A percentile compares a stretch with the other conserved stretches of the same genome.
These are phyloP conservation scores for Xylariomycetidae sp. DNA, from an alignment of 2,329 filamentous ascomycete species.

Conservation along the genomic window DNA sequence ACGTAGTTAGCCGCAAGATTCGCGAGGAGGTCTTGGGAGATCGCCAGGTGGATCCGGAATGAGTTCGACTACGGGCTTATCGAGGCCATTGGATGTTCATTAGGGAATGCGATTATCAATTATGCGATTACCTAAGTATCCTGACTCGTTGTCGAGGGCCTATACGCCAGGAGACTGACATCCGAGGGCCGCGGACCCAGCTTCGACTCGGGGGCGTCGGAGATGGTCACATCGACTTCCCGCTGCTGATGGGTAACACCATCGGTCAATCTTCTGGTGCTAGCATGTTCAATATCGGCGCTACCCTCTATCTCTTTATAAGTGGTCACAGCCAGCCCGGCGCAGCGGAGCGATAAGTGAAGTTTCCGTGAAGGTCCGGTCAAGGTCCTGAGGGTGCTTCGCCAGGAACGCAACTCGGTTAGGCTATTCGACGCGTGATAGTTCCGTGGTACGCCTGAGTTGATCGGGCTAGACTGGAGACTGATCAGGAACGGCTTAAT, in stretches of 20 bases:
- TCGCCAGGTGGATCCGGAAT: not conserved
- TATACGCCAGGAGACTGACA: not conserved
- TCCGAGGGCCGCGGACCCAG: not conserved
- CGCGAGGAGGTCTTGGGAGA: not conserved
- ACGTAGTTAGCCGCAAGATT: not conserved
- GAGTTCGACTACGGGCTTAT: too few species aligned
- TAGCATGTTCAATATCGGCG: conserved; percentile 1
- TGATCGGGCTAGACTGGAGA: conserved; percentile 7
- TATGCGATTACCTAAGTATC: not conserved
- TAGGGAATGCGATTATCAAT: too few species aligned
- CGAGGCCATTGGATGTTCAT: too few species aligned
- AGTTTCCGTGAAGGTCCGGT: conserved; percentile 2
- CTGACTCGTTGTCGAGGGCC: not conserved
- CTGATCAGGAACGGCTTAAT: conserved; percentile 8
- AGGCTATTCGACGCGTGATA: conserved; percentile 4
- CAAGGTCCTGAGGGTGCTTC: conserved; percentile 2
- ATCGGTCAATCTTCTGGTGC: conserved; percentile 4
- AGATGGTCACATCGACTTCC: conserved; percentile 5
- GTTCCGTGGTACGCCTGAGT: conserved; percentile 7
- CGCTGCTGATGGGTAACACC: conserved; percentile 6
- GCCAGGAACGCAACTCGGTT: conserved; percentile 4
- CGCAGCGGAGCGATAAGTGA: conserved; percentile 3
- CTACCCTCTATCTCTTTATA: conserved; percentile 8
- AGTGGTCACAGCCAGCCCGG: conserved; percentile 5
- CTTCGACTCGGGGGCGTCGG: not conserved